phyloP scores from a whole-genome alignment of 2,329 filamentous ascomycete species.

The Nemania sp. region DNA sequence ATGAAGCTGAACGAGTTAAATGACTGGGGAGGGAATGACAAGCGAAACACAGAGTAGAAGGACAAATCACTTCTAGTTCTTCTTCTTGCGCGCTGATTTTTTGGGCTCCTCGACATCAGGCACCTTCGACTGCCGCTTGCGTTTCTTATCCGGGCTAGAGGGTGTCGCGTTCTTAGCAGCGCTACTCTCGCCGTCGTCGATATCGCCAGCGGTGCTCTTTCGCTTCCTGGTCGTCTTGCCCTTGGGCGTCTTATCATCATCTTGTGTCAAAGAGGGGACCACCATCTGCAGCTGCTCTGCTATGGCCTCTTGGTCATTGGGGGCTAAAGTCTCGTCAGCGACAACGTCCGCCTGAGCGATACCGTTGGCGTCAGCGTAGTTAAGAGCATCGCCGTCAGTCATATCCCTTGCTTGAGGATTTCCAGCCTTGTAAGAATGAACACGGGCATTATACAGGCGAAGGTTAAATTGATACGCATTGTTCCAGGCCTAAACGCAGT shows the following conservation, averaged over 20 bases:
- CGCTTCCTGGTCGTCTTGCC: conserved; percentile 59
- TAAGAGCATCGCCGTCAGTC: conserved; percentile 62
- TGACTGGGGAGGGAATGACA: conserved; percentile 17
- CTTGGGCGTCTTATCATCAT: conserved; percentile 62
- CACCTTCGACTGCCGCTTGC: conserved; percentile 62
- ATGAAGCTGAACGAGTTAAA: conserved; percentile 17
- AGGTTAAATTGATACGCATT: conserved; percentile 70
- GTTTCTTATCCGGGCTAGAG: conserved; percentile 66
- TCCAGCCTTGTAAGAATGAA: conserved; percentile 66
- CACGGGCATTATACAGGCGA: conserved; percentile 66
- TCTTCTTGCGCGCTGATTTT: conserved; percentile 65
- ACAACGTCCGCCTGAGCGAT: conserved; percentile 59
- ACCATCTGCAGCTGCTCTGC: conserved; percentile 61
- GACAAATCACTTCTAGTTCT: conserved; percentile 43
- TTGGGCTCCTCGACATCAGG: conserved; percentile 61
- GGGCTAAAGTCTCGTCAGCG: conserved; percentile 47
- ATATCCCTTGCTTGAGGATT: conserved; percentile 64
- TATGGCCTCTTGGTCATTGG: conserved; percentile 60
- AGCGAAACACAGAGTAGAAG: conserved; percentile 10
- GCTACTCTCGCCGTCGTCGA: conserved; percentile 49
- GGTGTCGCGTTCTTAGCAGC: conserved; percentile 47
- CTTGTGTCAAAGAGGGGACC: conserved; percentile 40
- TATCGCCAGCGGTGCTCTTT: conserved; percentile 57
- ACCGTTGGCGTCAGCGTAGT: conserved; percentile 62
- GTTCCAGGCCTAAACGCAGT: conserved; percentile 58